Conservation (phyloP, 202 grass and related monocot genomes). For the Carex arenaria region DNA sequence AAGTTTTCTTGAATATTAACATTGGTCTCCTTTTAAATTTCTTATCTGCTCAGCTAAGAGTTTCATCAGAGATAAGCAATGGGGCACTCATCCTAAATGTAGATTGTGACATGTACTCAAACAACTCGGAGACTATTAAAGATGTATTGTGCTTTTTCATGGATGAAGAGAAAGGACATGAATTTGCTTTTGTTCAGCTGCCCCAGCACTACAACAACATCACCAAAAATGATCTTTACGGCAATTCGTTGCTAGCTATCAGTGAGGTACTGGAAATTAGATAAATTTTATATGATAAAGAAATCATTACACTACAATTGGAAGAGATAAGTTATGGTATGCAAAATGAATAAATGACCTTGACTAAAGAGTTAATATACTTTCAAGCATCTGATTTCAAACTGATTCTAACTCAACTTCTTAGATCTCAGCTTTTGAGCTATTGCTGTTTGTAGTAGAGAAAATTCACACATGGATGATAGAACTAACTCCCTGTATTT, state of each 20-base stretch:
- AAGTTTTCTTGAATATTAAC: background rate
- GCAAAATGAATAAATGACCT: background rate
- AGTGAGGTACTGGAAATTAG: background rate
- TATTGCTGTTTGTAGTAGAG: background rate
- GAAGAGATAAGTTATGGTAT: background rate
- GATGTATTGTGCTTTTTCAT: constrained; percentile 41
- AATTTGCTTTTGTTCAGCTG: constrained; percentile 34
- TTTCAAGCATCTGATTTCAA: background rate
- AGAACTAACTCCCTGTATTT: background rate
- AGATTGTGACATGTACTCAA: constrained; percentile 48
- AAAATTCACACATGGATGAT: background rate
- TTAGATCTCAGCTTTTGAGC: background rate
- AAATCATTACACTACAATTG: background rate
- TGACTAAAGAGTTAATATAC: background rate
- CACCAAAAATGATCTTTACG: constrained; percentile 39
- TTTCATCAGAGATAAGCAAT: constrained; percentile 44
- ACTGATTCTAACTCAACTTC: background rate
- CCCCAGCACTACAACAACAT: constrained; percentile 34
- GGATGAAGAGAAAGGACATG: constrained; percentile 41
- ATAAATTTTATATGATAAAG: background rate
- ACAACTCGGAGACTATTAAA: constrained; percentile 36
- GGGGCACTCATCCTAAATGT: constrained; percentile 38
- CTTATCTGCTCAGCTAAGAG: constrained; percentile 22
- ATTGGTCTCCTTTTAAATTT: background rate
- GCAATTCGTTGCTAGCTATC: background rate